Base-by-base conservation (phyloP, 1,139 yeast species). In the Geotrichum restrictum region DNA sequence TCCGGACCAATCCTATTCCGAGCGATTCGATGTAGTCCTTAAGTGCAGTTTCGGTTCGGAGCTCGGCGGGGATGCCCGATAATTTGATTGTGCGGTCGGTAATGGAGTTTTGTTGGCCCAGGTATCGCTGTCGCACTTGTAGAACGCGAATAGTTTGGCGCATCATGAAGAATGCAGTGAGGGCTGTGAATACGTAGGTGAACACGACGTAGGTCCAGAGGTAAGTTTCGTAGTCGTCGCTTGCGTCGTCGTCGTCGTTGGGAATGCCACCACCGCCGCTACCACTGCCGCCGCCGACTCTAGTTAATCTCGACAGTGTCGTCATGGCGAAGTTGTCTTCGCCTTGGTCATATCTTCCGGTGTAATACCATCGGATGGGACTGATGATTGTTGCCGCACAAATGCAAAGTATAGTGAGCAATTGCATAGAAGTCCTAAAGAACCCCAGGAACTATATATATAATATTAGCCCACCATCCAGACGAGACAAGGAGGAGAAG, bases 41-140 rank as follows among this genome's bases (percentile, higher is more conserved):
- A 60, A 93, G 71, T 13, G 79, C 81, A 22, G 77, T 76, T 59
- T 83, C 93, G 51, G 82, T 82, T 53, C 97, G 73, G 38, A 89
- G 71, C 48, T 83, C 82, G 0, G 87, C 84, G 0, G 98, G 97
- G n/a, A 93, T 88, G 0, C 98, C 98, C 43, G 94, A 85, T 24
- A 93, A 69, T 55, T 94, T 74, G 52, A 93, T 86, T 0, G 98
- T 93, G 63, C 97, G 75, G 73, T 93, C 98, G 0, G 98, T 89
- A 52, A 93, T 80, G 5, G 96, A 85, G 66, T 87, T 85, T 66
- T 91, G 98, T 49, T 82, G 79, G 0, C 98, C 98, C 59, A 93
- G 73, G 65, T 87, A 87, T 59, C 77, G 75, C 66, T 93, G 98
- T 54, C 98, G 77, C 19, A 86, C 83, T 54, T 77, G 74, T 29